Evolutionary conservation across 495 filamentous ascomycete genomes (phyloP).

Genomic region (Penicillium cosmopolitanum): DNA sequence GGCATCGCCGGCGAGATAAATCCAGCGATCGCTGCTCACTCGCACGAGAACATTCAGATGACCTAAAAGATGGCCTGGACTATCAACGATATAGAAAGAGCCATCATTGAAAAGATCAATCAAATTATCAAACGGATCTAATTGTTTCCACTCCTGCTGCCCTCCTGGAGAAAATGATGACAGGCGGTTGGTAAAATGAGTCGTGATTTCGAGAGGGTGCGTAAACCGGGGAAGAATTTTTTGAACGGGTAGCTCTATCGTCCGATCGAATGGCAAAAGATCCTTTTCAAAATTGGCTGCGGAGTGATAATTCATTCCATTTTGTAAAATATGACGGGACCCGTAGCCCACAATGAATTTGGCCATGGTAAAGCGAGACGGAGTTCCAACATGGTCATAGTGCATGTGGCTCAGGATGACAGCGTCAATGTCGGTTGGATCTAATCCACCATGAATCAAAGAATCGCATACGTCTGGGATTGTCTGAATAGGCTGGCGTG

Average conservation of each 20-base stretch:
- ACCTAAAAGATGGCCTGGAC: constrained; percentile 48
- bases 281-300: not conserved
- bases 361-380: constrained; percentile 33
- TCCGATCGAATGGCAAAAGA: not conserved
- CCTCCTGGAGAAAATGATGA: too few relatives aligned
- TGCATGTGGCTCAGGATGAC: constrained; percentile 44
- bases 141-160: too few relatives aligned
- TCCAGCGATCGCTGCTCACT: constrained; percentile 16
- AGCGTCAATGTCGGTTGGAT: constrained; percentile 40
- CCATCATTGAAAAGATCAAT: constrained; percentile 44
- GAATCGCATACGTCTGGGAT: constrained; percentile 17
- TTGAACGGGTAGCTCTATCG: not conserved
- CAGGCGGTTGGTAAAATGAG: too few relatives aligned
- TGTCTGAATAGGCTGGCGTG: constrained; percentile 2
- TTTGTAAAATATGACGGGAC: not conserved
- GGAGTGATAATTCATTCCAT: not conserved
- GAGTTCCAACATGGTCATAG: constrained; percentile 47
- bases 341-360: constrained; percentile 13
- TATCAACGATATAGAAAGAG: constrained; percentile 41
- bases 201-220: too few relatives aligned
- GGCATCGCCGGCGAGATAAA: constrained; percentile 50
- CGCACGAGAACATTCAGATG: constrained; percentile 49
- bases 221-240: too few relatives aligned
- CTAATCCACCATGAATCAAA: constrained; percentile 33
- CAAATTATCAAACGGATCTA: too few relatives aligned